Percentiles rank a stretch among this genome's conserved stretches.
Evolutionary conservation across 2,329 filamentous ascomycete species (phyloP).

Genomic region (Apiospora rasikravindrae): DNA sequence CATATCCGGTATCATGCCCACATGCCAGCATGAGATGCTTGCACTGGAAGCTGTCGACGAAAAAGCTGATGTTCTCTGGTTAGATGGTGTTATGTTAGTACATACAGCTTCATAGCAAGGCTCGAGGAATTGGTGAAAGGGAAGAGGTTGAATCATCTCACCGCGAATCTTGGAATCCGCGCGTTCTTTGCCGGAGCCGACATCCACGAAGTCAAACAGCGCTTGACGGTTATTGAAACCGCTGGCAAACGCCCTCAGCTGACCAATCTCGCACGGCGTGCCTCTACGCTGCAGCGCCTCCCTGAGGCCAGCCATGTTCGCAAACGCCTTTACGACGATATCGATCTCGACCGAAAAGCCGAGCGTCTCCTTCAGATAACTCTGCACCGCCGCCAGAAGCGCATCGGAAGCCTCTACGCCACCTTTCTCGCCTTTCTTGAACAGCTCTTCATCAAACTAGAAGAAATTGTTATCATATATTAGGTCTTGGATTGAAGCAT

Average conservation of each 20-base stretch:
- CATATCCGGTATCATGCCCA: background rate
- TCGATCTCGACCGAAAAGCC: background rate
- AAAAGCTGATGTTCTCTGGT: conserved; percentile 11
- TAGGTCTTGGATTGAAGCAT: background rate
- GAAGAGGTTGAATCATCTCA: background rate
- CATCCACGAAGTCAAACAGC: conserved; percentile 4
- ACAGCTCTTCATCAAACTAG: background rate
- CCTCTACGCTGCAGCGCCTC: background rate
- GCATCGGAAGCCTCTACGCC: background rate
- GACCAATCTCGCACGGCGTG: background rate
- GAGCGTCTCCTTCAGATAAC: background rate
- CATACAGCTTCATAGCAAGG: background rate
- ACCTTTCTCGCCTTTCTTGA: background rate
- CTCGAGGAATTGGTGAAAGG: background rate
- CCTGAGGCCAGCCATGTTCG: background rate
- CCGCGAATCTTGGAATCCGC: conserved; percentile 5
- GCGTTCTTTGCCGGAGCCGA: conserved; percentile 3
- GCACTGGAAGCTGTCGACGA: background rate
- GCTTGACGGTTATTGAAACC: background rate
- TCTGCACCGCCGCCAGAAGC: conserved; percentile 2
- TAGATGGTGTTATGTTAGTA: too few species aligned
- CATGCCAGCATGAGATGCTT: conserved; percentile 13
- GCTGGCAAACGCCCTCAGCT: background rate
- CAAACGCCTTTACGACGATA: conserved; percentile 1
- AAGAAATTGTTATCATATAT: too few species aligned